Base-by-base conservation (phyloP, 2,329 filamentous ascomycete species). In the Lachnum nothofagi region DNA sequence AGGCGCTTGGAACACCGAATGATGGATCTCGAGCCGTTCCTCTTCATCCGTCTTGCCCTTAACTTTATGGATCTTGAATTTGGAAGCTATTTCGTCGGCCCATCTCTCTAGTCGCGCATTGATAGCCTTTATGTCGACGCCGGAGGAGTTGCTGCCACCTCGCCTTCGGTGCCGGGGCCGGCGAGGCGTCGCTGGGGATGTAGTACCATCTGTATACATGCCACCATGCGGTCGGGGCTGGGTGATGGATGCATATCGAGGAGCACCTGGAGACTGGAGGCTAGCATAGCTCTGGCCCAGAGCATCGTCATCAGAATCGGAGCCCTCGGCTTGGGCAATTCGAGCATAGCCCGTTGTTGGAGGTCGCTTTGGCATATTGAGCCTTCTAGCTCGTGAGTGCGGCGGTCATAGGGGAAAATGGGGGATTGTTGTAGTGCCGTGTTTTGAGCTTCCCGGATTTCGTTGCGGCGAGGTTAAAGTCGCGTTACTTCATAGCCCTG, bases 71-170 rank as follows among this genome's bases (percentile, higher is more conserved):
- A 91, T 88, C 73, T 95, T 97, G 78, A 98, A 97, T 62, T 94
- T 93, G 59, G 89, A 87, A 24, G 93, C 91, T 63, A 98, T 97
- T 71, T 98, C 93, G 61, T 97, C 93, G 14, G 93, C 93, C 93
- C 93, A 98, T 65, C 88, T 79, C 70, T 98, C 93, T 22, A 98
- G 74, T 20, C 93, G 80, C 51, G 91, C 91, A 68, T 98, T 98
- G 70, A 98, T 97, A 52, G 93, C 93, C 67, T 97, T 97, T 65
- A 98, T 87, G 64, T 98, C 93, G 16, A 98, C 91, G 3, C 91
- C 91, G 17, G 89, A 89, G 61, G 71, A 78, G 62, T 91, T 93
- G 65, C 88, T 86, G 56, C 83, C 76, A 52, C 74, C 70, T 54
- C 76, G 70, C 61, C 63, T 58, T 67, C 77, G 60, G 64, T 70